These are phyloP conservation scores for Teratosphaeria gauchensis DNA, from an alignment of 2,329 filamentous ascomycete species.

Conservation along the genomic window DNA sequence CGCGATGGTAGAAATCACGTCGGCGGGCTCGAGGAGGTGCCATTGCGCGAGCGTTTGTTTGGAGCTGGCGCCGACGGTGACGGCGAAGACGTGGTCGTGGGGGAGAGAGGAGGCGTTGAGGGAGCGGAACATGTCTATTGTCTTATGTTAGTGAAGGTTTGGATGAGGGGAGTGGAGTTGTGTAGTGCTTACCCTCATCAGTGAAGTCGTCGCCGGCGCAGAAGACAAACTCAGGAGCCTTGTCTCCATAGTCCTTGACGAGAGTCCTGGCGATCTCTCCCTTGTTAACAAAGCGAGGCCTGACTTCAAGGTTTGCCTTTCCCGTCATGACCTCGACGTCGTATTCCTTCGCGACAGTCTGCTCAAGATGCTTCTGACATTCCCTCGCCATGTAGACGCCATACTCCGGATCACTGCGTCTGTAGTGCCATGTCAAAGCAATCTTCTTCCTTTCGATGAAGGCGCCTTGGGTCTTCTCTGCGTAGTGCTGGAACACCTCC, in stretches of 20 bases:
- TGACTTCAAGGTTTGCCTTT: slow-evolving; percentile 93
- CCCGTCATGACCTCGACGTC: slow-evolving; percentile 95
- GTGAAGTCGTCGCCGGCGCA: slow-evolving; percentile 95
- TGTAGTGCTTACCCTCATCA: slow-evolving; percentile 65
- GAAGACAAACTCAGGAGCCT: slow-evolving; percentile 72
- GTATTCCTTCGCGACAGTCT: slow-evolving; percentile 65
- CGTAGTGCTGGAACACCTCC: slow-evolving; percentile 77
- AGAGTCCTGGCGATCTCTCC: slow-evolving; percentile 85
- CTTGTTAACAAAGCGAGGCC: slow-evolving; percentile 97
- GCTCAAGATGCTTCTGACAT: slow-evolving; percentile 72
- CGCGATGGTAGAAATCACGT: slow-evolving; percentile 55
- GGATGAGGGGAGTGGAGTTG: not conserved
- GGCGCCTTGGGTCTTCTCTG: slow-evolving; percentile 78
- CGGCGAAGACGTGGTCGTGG: slow-evolving; percentile 67
- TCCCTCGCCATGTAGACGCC: slow-evolving; percentile 70
- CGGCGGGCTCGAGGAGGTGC: slow-evolving; percentile 79
- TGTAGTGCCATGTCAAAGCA: slow-evolving; percentile 95
- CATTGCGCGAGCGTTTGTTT: slow-evolving; percentile 86
- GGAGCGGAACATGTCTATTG: slow-evolving; percentile 69
- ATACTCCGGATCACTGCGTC: slow-evolving; percentile 77
- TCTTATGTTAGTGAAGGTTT: slow-evolving; percentile 6
- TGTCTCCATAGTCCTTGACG: slow-evolving; percentile 57
- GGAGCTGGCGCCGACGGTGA: slow-evolving; percentile 82
- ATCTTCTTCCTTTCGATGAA: slow-evolving; percentile 93
- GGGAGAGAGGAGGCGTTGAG: slow-evolving; percentile 50